Percentiles rank a stretch among this genome's conserved stretches.
phyloP scores from a whole-genome alignment of 345 rosid genomes.

The Eucalyptus melliodora region DNA sequence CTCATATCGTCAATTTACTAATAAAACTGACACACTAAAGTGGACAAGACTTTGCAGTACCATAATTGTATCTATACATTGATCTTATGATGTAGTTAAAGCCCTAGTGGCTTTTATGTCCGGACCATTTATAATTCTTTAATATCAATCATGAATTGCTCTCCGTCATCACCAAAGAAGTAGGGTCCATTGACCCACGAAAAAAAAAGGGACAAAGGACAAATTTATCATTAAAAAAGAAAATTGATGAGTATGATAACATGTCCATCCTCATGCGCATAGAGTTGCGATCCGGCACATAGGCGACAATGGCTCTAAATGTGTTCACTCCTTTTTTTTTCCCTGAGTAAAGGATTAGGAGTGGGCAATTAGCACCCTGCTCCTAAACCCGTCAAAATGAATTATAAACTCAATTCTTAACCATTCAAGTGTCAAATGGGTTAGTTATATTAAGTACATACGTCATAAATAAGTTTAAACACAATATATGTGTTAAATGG shows the following conservation, averaged over 20 bases:
- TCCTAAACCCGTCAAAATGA: too few species aligned
- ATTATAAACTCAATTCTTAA: too few species aligned
- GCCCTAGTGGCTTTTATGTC: background rate
- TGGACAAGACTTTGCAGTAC: background rate
- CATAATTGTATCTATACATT: background rate
- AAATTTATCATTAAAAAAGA: background rate
- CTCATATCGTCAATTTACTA: background rate
- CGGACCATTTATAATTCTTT: background rate
- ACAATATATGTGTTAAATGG: too few species aligned
- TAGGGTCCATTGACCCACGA: background rate
- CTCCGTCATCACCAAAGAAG: background rate
- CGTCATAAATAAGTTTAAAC: too few species aligned
- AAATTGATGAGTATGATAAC: background rate
- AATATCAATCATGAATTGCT: background rate
- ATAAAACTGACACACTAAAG: background rate
- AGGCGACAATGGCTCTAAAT: background rate
- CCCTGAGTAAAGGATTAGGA: accelerated
- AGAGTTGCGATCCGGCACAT: background rate
- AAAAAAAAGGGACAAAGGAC: background rate
- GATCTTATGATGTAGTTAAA: background rate
- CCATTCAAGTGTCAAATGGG: too few species aligned
- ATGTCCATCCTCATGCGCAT: background rate
- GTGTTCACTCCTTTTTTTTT: background rate
- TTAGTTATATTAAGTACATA: too few species aligned
- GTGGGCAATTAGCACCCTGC: background rate